phyloP scores from a whole-genome alignment of 2,329 filamentous ascomycete genomes.

The Neoscytalidium dimidiatum region DNA sequence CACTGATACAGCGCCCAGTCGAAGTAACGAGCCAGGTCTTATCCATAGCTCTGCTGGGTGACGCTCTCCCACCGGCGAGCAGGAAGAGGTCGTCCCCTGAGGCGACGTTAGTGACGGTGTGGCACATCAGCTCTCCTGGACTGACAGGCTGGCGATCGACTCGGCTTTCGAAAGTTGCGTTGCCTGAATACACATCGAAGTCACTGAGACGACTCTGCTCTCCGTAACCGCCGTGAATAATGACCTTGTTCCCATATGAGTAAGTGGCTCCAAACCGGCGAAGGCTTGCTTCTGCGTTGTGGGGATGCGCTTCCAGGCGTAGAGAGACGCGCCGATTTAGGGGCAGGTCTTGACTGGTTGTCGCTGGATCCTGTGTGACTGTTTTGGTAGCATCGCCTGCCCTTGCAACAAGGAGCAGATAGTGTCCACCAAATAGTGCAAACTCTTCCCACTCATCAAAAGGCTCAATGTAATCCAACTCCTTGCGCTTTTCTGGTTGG shows the following conservation, averaged over 20 bases:
- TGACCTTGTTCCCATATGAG: slow-evolving; percentile 33
- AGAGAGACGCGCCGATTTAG: background rate
- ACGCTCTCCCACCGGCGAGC: slow-evolving; percentile 76
- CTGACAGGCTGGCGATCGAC: background rate
- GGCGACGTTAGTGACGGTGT: slow-evolving; percentile 64
- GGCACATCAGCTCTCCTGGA: slow-evolving; percentile 61
- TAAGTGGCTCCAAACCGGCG: slow-evolving; percentile 45
- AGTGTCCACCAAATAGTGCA: slow-evolving; percentile 79
- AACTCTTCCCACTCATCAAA: slow-evolving; percentile 99
- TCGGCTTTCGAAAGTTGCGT: background rate
- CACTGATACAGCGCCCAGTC: background rate
- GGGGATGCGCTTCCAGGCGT: background rate
- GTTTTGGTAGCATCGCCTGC: background rate
- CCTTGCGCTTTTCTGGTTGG: slow-evolving; percentile 57
- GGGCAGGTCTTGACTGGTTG: background rate
- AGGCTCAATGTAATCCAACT: slow-evolving; percentile 71
- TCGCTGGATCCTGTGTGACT: background rate
- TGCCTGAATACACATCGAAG: slow-evolving; percentile 45
- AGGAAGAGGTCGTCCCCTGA: slow-evolving; percentile 61
- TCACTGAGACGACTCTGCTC: slow-evolving; percentile 50
- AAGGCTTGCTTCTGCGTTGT: slow-evolving; percentile 22
- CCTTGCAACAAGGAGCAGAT: slow-evolving; percentile 73
- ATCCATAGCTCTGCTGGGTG: slow-evolving; percentile 65
- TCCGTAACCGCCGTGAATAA: slow-evolving; percentile 49
- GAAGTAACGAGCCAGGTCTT: background rate